phyloP scores from a whole-genome alignment of 83 land plant genomes.

The Picea abies region DNA sequence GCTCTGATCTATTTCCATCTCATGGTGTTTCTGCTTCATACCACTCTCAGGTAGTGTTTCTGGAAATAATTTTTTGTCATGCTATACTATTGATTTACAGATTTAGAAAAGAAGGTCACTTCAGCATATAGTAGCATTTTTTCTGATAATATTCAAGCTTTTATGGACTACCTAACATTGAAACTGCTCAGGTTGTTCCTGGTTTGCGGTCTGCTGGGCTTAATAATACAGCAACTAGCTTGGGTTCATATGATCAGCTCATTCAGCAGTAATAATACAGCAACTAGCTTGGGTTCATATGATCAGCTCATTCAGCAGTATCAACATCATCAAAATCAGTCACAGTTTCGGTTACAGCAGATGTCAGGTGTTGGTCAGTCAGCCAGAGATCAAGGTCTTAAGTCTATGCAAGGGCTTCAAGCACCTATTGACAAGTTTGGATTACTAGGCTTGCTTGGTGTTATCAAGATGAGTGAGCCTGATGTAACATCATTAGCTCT shows the following conservation, averaged over 20 bases:
- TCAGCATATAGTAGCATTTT: neutral
- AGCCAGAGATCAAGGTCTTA: slow-evolving; percentile 58
- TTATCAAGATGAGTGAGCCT: slow-evolving; percentile 82
- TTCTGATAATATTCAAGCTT: neutral
- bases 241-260: slow-evolving; percentile 82
- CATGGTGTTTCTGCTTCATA: slow-evolving; percentile 43
- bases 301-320: slow-evolving; percentile 86
- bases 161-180: too few relatives aligned
- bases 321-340: slow-evolving; percentile 73
- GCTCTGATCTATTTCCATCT: slow-evolving; percentile 70
- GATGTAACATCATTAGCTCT: slow-evolving; percentile 88
- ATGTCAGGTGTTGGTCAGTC: slow-evolving; percentile 56
- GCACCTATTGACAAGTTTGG: slow-evolving; percentile 72
- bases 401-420: slow-evolving; percentile 45
- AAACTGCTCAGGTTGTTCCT: neutral
- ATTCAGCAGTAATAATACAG: slow-evolving; percentile 66
- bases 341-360: slow-evolving; percentile 75
- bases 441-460: slow-evolving; percentile 81
- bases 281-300: slow-evolving; percentile 65
- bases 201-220: slow-evolving; percentile 2
- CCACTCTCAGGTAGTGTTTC: slow-evolving; percentile 53
- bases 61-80: neutral
- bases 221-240: slow-evolving; percentile 37
- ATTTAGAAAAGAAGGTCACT: neutral
- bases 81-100: too few relatives aligned